Base-by-base conservation (phyloP, 495 filamentous ascomycete species). In the Endocarpon pusillum region DNA sequence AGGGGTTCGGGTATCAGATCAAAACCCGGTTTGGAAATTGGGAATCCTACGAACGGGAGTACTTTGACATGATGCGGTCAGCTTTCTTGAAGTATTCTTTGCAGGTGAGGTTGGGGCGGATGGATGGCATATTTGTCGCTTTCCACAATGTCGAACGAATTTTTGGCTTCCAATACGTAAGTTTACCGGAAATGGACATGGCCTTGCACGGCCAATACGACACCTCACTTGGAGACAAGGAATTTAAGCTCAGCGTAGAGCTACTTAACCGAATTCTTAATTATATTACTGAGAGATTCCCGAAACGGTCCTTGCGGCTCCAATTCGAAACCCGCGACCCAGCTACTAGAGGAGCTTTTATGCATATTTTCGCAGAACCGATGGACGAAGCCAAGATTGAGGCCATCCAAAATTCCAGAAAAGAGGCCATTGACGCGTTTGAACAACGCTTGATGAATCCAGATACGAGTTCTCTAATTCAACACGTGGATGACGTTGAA, bases 91-190 rank as follows among this genome's bases (percentile, higher is more conserved):
- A 96, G 46, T 99, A 99, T 50, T 92, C 85, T 3, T 63, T 99
- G 17, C 89, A 99, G 52, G 89, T 86, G 21, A 75, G 89, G 16
- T 83, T 96, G 65, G 89, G 89, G 19, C 74, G 91, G 15, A 99
- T 99, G 89, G 86, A 96, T 42, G 89, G 89, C 33, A 94, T 96
- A 32, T 96, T 94, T 44, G 81, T 94, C n/a, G 91, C 91, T 9
- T 96, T 74, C 51, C 89, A 99, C 57, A 99, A 99, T 45, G 75
- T 82, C 3, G 67, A 92, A 51, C 73, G 83, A 21, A 92, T 99
- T 27, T 99, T 99, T 48, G 89, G 89, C 0, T 99, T 99, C 54
- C 89, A 96, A 52, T 99, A 99, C 46, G 61, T 99, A 35, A 71
- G 72, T 36, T 52, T 94, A 10, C 44, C 63, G 1, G 91, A 96